A percentile compares a stretch with the other conserved stretches of the same genome.
Evolutionary conservation across 2,329 filamentous ascomycete genomes (phyloP).

Genomic region (Phaeophleospora eucalypticola): DNA sequence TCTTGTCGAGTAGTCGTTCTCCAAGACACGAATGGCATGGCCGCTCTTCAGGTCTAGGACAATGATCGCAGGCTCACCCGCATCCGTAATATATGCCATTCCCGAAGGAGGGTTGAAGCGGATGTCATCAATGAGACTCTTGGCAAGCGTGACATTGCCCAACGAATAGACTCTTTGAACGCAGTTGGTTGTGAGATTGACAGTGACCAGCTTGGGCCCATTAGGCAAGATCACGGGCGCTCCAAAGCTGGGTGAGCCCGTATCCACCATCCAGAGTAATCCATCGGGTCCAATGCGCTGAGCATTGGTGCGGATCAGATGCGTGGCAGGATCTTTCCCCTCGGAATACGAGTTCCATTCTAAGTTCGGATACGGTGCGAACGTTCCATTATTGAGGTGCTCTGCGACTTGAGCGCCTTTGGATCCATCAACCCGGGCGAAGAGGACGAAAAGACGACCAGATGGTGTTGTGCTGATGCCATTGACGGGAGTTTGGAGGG

Average conservation of each 20-base stretch:
- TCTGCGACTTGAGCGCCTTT: constrained; percentile 32
- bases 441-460: constrained; percentile 31
- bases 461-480: constrained; percentile 28
- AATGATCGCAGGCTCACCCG: constrained; percentile 14
- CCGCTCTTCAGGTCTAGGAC: constrained; percentile 16
- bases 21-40: constrained; percentile 27
- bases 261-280: constrained; percentile 32
- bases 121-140: constrained; percentile 33
- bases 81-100: constrained; percentile 31
- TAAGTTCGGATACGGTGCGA: constrained; percentile 28
- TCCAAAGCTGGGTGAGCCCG: constrained; percentile 28
- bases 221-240: constrained; percentile 28
- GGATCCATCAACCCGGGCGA: constrained; percentile 30
- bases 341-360: constrained; percentile 32
- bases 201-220: constrained; percentile 33
- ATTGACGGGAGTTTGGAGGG: constrained; percentile 21
- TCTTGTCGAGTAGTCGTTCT: constrained; percentile 24
- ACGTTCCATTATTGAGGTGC: constrained; percentile 13
- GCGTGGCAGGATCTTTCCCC: constrained; percentile 23
- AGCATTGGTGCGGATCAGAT: constrained; percentile 27
- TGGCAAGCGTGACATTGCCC: constrained; percentile 30
- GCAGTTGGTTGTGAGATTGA: constrained; percentile 34
- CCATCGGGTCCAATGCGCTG: constrained; percentile 35
- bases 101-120: constrained; percentile 31
- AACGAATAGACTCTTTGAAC: constrained; percentile 34